A percentile compares a stretch with the other conserved stretches of the same genome.
Conservation (phyloP, 176 grass and related monocot genomes). For the Musa acuminata region DNA sequence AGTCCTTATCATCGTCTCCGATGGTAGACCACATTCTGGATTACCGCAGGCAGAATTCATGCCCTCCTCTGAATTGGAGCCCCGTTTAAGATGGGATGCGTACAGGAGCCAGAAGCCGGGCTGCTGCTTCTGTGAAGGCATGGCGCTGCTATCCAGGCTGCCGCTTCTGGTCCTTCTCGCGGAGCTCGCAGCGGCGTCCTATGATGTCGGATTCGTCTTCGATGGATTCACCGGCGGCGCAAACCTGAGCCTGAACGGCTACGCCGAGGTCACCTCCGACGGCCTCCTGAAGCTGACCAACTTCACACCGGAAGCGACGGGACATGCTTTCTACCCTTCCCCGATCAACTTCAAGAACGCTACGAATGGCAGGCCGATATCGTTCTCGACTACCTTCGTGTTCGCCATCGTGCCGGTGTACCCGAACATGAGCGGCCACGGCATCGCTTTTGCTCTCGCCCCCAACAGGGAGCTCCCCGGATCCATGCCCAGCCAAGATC, state of each 20-base stretch:
- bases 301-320: neutral
- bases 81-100: too few relatives aligned
- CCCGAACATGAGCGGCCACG: slow-evolving; percentile 2
- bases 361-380: neutral
- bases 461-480: slow-evolving; percentile 7
- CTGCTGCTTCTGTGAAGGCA: too few relatives aligned
- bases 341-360: neutral
- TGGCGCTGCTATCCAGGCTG: neutral
- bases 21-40: too few relatives aligned
- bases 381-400: slow-evolving; percentile 29
- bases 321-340: neutral
- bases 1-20: too few relatives aligned
- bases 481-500: slow-evolving; percentile 20
- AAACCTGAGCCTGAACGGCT: neutral
- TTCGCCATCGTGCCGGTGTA: slow-evolving; percentile 24
- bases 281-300: neutral
- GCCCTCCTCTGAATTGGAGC: too few relatives aligned
- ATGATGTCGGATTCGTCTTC: neutral
- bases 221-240: neutral
- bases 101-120: too few relatives aligned
- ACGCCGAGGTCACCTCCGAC: neutral
- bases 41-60: too few relatives aligned
- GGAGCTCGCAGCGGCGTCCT: neutral
- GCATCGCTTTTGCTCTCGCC: slow-evolving; percentile 28
- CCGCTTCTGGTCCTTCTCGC: neutral